Percentiles rank a stretch among this genome's conserved stretches.
Evolutionary conservation across 192 early-diverging fungal genomes (phyloP).

Genomic region (Umbelopsis isabellina): DNA sequence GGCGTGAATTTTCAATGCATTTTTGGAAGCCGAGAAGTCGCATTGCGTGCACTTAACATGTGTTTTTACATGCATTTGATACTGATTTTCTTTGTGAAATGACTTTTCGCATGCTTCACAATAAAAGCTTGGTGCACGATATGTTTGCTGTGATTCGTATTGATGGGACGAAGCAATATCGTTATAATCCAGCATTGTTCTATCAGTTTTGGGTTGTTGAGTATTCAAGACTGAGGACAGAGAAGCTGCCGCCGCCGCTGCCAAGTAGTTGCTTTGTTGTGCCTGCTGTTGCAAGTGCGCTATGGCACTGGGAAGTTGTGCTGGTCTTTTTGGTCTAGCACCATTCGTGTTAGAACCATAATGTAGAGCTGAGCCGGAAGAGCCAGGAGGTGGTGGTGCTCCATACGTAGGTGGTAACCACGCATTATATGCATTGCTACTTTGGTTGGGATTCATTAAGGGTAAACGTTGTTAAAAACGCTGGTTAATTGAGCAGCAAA

Average conservation of each 20-base stretch:
- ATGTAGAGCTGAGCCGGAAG: not conserved
- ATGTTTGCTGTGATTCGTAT: not conserved
- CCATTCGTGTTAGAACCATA: not conserved
- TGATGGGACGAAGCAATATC: not conserved
- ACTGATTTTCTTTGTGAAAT: slow-evolving; percentile 3
- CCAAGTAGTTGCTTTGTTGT: slow-evolving; percentile 12
- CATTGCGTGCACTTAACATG: slow-evolving; percentile 35
- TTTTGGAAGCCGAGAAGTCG: slow-evolving; percentile 18
- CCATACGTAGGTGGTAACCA: no score
- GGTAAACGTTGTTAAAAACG: no score
- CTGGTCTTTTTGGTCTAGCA: not conserved
- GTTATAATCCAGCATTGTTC: slow-evolving; percentile 19
- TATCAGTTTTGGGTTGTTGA: not conserved
- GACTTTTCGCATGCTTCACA: not conserved
- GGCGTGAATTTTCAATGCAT: slow-evolving; percentile 10
- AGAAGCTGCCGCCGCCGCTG: slow-evolving; percentile 30
- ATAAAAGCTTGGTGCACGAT: not conserved
- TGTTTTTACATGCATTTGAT: not conserved
- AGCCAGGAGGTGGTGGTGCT: not conserved
- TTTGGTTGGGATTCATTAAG: no score
- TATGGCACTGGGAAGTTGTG: not conserved
- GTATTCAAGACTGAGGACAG: slow-evolving; percentile 1
- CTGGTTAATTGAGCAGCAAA: no score
- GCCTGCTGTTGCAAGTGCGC: slow-evolving; percentile 28
- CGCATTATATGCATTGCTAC: no score